These are phyloP conservation scores for Phytophthora pini DNA, from an alignment of 352 stramenopile genomes.

Conservation along the genomic window DNA sequence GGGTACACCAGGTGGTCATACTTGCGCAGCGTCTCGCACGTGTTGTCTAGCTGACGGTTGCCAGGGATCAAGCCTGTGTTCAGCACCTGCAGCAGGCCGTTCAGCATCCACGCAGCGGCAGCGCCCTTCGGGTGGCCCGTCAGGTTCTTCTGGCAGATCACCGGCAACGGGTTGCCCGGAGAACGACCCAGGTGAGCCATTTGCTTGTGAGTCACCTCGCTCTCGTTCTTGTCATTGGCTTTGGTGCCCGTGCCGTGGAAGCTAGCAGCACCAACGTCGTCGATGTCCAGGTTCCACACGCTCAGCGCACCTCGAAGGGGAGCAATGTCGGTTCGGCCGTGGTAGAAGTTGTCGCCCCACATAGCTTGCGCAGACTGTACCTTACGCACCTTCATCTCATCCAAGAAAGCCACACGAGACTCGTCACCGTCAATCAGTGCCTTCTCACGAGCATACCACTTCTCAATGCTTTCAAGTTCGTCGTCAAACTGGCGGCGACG, in stretches of 20 bases:
- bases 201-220: constrained; percentile 88
- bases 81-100: constrained; percentile 83
- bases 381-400: constrained; percentile 76
- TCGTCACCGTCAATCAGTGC: constrained; percentile 25
- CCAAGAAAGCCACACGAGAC: constrained; percentile 52
- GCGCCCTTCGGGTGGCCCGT: constrained; percentile 87
- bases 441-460: constrained; percentile 74
- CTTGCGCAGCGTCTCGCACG: constrained; percentile 65
- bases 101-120: constrained; percentile 83
- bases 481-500: constrained; percentile 79
- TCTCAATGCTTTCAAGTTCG: constrained; percentile 74
- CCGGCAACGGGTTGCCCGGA: constrained; percentile 72
- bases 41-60: constrained; percentile 88
- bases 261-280: constrained; percentile 84
- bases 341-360: constrained; percentile 78
- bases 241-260: constrained; percentile 89
- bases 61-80: constrained; percentile 78
- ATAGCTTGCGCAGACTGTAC: constrained; percentile 66
- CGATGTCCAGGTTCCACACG: constrained; percentile 80
- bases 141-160: constrained; percentile 86
- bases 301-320: constrained; percentile 78
- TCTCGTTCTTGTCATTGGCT: constrained; percentile 90
- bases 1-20: constrained; percentile 83
- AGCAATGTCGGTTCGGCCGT: constrained; percentile 65
- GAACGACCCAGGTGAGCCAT: constrained; percentile 79